Base-by-base conservation (phyloP, 192 early-diverging fungal genomes). In the Coemansia sp. region DNA sequence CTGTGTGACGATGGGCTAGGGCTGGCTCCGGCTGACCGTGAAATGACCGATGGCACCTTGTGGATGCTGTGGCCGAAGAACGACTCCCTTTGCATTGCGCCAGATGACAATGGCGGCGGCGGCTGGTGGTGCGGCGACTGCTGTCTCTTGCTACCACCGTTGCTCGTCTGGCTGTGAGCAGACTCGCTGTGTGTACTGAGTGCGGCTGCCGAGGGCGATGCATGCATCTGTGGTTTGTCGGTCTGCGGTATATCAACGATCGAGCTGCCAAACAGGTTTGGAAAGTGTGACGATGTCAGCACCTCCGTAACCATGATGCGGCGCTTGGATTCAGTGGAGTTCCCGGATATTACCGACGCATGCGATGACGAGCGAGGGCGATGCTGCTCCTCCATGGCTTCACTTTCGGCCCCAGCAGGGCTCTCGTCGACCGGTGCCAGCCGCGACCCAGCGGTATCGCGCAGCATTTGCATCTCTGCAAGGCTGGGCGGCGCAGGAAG, bases 341-440 rank as follows among this genome's bases (percentile, higher is more conserved):
- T 62, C 22, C 73, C 79, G 9, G 79, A 81, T 15, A 75, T 35
- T 4, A 63, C 38, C 50, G 78, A 81, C 23, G 74, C 63, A 33
- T 64, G 78, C 14, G 79, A 81, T 23, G 79, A 81, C 42, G 79
- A 75, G 49, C 70, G 79, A 50, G 73, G 71, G 13, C 73, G 69
- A 17, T 58, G 43, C 35, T 59, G 42, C 13, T 59, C 59, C n/a
- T 57, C 55, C 33, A 36, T 13, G 55, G 33, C 54, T 41, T 50
- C 45, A 17, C 48, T 50, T 15, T 25, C 35, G 46, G 35, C 59
- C 1, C 42, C 34, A 8, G 43, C 59, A n/a, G 62, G 73, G 43
- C 63, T 63, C 46, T 81, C 78, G 52, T 58, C 66, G 49, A 81
- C 78, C 35, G 78, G 78, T 20, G 78, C 58, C 49, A 81, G 66